A percentile compares a stretch with the other conserved stretches of the same genome.
These are phyloP conservation scores for Fagus crenata DNA, from an alignment of 306 rosid species.

Conservation along the genomic window DNA sequence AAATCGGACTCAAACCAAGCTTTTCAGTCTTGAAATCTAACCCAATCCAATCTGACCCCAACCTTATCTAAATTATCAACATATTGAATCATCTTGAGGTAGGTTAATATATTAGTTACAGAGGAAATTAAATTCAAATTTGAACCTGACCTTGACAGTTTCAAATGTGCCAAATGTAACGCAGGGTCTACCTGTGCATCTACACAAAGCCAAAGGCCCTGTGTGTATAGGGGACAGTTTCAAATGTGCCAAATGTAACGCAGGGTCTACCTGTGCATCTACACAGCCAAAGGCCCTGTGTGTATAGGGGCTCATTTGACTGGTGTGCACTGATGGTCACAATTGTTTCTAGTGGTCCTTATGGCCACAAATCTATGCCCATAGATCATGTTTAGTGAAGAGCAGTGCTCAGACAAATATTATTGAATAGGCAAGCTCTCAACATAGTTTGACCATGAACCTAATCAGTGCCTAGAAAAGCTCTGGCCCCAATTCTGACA, in stretches of 20 bases:
- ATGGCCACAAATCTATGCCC: background rate
- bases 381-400: background rate
- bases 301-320: background rate
- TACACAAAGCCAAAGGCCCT: background rate
- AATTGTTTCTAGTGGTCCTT: background rate
- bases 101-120: constrained; percentile 1
- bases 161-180: background rate
- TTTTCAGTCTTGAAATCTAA: background rate
- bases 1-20: background rate
- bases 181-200: background rate
- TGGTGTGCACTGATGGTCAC: background rate
- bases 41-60: background rate
- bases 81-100: constrained; percentile 13
- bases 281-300: background rate
- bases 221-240: background rate
- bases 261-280: background rate
- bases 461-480: background rate
- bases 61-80: background rate
- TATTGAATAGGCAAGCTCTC: background rate
- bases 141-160: background rate
- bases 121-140: background rate
- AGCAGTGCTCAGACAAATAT: background rate
- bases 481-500: background rate
- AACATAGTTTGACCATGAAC: background rate
- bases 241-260: background rate